These are phyloP conservation scores for Fomitopsis serialis DNA, from an alignment of 768 basidiomycete species.

Conservation along the genomic window DNA sequence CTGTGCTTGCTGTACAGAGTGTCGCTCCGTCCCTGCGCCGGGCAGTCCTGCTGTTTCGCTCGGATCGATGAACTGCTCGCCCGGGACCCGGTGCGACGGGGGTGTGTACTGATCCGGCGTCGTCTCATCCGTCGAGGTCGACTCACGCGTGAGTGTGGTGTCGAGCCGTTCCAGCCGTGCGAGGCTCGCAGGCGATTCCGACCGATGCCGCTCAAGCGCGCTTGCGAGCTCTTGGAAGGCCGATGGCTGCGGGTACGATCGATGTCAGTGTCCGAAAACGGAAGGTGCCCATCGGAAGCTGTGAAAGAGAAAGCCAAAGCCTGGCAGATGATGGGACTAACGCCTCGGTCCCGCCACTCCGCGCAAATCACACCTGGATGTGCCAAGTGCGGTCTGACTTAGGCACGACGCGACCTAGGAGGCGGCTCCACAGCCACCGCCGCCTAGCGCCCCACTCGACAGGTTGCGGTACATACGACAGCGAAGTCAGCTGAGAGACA, in stretches of 20 bases:
- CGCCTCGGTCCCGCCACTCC: too few species aligned
- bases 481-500: neutral
- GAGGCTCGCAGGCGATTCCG: conserved; percentile 7
- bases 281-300: neutral
- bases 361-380: too few species aligned
- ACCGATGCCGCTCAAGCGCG: conserved; percentile 47
- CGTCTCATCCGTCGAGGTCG: conserved; percentile 8
- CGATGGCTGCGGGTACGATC: conserved; percentile 30
- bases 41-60: conserved; percentile 64
- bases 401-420: too few species aligned
- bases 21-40: conserved; percentile 30
- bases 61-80: conserved; percentile 53
- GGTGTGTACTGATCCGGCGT: neutral
- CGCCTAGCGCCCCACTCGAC: neutral
- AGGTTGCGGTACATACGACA: too few species aligned
- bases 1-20: conserved; percentile 31
- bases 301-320: neutral
- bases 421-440: neutral
- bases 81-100: conserved; percentile 35
- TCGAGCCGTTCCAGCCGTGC: conserved; percentile 1
- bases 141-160: conserved; percentile 13
- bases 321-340: too few species aligned
- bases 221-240: conserved; percentile 44
- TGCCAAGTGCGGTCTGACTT: too few species aligned
- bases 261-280: neutral